These are phyloP conservation scores for Amylostereum chailletii DNA, from an alignment of 1,284 basidiomycete genomes.

Conservation along the genomic window DNA sequence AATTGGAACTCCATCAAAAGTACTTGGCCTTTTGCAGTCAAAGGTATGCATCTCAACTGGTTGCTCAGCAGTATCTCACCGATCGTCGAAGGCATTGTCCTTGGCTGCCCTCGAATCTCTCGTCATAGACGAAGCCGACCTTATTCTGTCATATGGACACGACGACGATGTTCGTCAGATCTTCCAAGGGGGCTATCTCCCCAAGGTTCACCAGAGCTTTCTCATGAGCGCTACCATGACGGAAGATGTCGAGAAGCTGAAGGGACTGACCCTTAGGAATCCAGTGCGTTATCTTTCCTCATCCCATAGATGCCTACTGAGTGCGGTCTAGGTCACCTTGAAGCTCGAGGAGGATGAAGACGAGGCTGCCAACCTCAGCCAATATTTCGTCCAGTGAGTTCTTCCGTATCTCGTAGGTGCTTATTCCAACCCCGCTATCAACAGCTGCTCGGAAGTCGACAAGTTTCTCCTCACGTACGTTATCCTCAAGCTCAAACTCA, in stretches of 20 bases:
- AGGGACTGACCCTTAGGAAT: slow-evolving; percentile 80
- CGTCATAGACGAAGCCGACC: slow-evolving; percentile 96
- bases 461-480: slow-evolving; percentile 95
- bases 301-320: slow-evolving; percentile 19
- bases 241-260: slow-evolving; percentile 87
- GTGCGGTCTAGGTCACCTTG: slow-evolving; percentile 58
- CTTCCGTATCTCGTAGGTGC: background rate
- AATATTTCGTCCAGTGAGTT: slow-evolving; percentile 72
- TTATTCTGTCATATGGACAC: slow-evolving; percentile 96
- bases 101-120: slow-evolving; percentile 71
- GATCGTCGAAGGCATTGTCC: slow-evolving; percentile 39
- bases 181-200: slow-evolving; percentile 69
- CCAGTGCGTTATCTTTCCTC: slow-evolving; percentile 50
- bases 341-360: slow-evolving; percentile 83
- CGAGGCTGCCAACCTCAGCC: slow-evolving; percentile 71
- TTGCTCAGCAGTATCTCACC: slow-evolving; percentile 1
- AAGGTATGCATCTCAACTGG: slow-evolving; percentile 37
- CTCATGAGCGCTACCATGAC: slow-evolving; percentile 98
- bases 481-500: slow-evolving; percentile 88
- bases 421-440: slow-evolving; percentile 6
- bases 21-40: slow-evolving; percentile 71
- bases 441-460: slow-evolving; percentile 84
- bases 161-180: slow-evolving; percentile 87
- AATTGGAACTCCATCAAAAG: slow-evolving; percentile 85
- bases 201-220: slow-evolving; percentile 89